Evolutionary conservation across 202 grass and related monocot species (phyloP).

Genomic region (Schoenoplectus tabernaemontani): DNA sequence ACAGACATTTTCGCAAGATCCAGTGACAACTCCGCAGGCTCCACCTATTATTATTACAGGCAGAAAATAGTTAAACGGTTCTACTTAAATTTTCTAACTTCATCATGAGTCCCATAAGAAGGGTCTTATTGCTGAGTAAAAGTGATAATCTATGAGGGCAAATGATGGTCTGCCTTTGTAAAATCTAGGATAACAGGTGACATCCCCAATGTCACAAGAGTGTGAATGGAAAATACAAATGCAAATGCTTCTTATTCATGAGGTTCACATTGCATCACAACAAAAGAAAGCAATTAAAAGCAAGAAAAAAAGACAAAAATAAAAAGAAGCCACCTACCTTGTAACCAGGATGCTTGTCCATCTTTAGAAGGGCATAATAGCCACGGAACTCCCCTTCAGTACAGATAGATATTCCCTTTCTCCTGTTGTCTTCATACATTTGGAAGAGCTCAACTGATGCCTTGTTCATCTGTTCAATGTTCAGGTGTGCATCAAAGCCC

Average conservation of each 20-base stretch:
- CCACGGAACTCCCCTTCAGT: conserved; percentile 88
- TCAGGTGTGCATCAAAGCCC: conserved; percentile 95
- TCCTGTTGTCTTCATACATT: conserved; percentile 94
- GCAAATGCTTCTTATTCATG: background rate
- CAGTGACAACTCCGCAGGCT: conserved; percentile 75
- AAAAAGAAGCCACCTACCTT: conserved; percentile 37
- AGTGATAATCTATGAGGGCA: background rate
- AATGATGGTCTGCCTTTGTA: background rate
- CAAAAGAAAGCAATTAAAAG: too few relatives aligned
- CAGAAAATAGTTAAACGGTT: conserved; percentile 27
- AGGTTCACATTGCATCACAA: background rate
- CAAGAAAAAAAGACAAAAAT: too few relatives aligned
- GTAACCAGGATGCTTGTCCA: conserved; percentile 97
- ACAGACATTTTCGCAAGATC: conserved; percentile 95
- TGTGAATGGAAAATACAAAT: background rate
- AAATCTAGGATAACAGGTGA: background rate
- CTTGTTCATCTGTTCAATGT: conserved; percentile 99
- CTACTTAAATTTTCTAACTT: background rate
- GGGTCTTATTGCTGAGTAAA: too few relatives aligned
- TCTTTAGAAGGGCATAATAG: conserved; percentile 95
- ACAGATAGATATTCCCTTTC: conserved; percentile 52
- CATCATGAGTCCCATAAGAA: background rate
- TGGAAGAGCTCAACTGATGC: conserved; percentile 94
- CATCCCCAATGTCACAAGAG: background rate
- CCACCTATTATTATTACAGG: conserved; percentile 49